These are phyloP conservation scores for Fusarium dlaminii DNA, from an alignment of 2,329 filamentous ascomycete species.

Conservation along the genomic window DNA sequence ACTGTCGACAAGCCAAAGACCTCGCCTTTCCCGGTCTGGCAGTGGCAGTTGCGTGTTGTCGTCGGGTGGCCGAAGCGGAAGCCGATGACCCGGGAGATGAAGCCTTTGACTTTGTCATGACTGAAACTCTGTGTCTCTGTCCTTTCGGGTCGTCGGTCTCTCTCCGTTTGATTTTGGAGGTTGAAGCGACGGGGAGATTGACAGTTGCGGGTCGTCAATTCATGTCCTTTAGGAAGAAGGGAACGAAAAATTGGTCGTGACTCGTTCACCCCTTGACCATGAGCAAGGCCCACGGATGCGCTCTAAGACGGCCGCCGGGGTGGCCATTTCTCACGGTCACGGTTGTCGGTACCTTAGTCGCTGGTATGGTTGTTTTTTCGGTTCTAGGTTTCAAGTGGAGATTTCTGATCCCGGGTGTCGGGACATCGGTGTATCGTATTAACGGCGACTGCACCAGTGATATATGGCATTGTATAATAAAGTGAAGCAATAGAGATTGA, in stretches of 20 bases:
- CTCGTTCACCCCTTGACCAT: constrained; percentile 5
- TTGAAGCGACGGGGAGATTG: neutral
- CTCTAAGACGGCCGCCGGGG: constrained; percentile 33
- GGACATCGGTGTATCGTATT: constrained; percentile 17
- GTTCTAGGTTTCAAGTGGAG: constrained; percentile 1
- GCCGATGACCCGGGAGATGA: constrained; percentile 28
- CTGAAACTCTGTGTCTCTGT: neutral
- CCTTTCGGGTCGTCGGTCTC: neutral
- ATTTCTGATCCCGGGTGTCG: constrained; percentile 24
- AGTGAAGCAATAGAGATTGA: neutral
- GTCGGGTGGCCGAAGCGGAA: constrained; percentile 33
- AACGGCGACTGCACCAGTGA: too few relatives aligned
- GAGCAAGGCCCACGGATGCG: neutral
- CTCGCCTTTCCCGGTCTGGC: constrained; percentile 38
- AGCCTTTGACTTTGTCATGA: constrained; percentile 21
- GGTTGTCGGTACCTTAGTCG: too few relatives aligned
- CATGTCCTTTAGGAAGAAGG: neutral
- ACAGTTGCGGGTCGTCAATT: neutral
- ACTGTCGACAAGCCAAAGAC: constrained; percentile 42
- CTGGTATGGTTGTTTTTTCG: too few relatives aligned
- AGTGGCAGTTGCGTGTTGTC: constrained; percentile 12
- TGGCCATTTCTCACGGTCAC: constrained; percentile 28
- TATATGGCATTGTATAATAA: too few relatives aligned
- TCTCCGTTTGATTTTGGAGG: neutral
- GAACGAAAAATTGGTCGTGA: neutral